These are phyloP conservation scores for Volvox africanus DNA, from an alignment of 139 green algal genomes.

Conservation along the genomic window DNA sequence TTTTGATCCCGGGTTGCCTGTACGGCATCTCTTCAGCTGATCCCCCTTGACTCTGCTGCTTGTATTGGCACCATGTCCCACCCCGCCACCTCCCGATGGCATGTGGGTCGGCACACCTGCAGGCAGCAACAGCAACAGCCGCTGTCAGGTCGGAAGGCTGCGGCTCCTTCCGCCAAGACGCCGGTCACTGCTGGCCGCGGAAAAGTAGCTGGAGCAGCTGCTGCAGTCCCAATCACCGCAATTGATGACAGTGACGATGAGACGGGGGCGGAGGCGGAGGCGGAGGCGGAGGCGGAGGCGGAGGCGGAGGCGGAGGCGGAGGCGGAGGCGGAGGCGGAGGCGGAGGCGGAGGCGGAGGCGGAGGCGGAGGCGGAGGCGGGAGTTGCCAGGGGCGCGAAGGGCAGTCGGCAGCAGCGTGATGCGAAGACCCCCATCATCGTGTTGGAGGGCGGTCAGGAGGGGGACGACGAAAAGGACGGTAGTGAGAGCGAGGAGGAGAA, in stretches of 20 bases:
- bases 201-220: background rate
- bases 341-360: background rate
- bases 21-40: too few relatives aligned
- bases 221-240: background rate
- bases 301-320: background rate
- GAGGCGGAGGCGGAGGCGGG: background rate
- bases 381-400: background rate
- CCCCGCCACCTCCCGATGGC: too few relatives aligned
- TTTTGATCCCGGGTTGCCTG: too few relatives aligned
- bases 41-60: too few relatives aligned
- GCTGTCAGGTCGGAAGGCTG: background rate
- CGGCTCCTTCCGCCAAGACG: background rate
- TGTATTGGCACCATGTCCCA: too few relatives aligned
- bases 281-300: background rate
- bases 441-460: background rate
- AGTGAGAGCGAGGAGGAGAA: background rate
- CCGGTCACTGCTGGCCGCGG: background rate
- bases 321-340: background rate
- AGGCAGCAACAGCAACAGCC: background rate
- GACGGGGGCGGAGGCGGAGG: background rate
- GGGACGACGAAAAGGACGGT: background rate
- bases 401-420: background rate
- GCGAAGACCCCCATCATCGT: slow-evolving; percentile 7
- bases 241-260: slow-evolving; percentile 21
- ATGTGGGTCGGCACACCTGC: too few relatives aligned